A percentile compares a stretch with the other conserved stretches of the same genome.
Conservation (phyloP, 352 stramenopile species). For the Globisporangium rhizosaccharum region DNA sequence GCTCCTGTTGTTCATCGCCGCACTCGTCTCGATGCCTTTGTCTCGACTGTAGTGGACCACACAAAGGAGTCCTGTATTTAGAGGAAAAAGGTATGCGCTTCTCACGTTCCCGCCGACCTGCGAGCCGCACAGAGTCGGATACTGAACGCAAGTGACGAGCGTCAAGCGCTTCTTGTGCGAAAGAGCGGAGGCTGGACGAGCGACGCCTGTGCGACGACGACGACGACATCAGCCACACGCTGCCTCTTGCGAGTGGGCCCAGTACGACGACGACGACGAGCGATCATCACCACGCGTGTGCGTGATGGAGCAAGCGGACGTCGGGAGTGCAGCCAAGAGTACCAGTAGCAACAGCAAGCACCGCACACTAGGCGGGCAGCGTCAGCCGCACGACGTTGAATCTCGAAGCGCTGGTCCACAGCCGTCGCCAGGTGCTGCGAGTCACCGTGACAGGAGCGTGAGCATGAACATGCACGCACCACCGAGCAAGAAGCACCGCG, state of each 20-base stretch:
- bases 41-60: no score
- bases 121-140: neutral
- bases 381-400: neutral
- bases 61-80: no score
- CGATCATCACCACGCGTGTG: neutral
- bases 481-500: conserved; percentile 73
- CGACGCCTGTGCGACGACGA: no score
- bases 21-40: no score
- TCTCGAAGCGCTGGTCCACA: neutral
- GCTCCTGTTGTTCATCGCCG: no score
- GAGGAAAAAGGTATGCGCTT: neutral
- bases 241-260: neutral
- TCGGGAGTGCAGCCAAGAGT: neutral
- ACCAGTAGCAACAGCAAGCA: conserved; percentile 6
- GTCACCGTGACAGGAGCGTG: conserved; percentile 51
- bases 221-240: neutral
- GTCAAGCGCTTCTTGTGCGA: neutral
- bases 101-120: no score
- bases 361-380: neutral
- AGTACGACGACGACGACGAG: no score
- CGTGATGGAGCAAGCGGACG: neutral
- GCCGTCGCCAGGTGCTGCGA: neutral
- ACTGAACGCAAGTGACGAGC: neutral
- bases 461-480: conserved; percentile 68
- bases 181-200: neutral